phyloP scores from a whole-genome alignment of 257 asterid species.

The Solanum paucissectum region DNA sequence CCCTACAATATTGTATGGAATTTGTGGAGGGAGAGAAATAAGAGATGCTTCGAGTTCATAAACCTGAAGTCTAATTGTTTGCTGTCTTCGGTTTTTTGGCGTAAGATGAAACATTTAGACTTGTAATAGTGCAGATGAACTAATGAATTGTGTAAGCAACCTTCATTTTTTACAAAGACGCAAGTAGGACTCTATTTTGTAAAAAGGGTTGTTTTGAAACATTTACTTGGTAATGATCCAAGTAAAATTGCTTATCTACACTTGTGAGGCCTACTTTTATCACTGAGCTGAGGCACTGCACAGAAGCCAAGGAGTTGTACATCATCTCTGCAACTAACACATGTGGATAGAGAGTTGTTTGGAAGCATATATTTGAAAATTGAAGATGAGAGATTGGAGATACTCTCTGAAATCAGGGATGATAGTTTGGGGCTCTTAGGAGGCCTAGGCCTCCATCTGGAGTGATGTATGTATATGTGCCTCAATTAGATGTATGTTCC shows the following conservation, averaged over 20 bases:
- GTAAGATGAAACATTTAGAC: background rate
- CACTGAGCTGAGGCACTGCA: background rate
- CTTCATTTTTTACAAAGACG: background rate
- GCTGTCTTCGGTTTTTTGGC: background rate
- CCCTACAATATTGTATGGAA: background rate
- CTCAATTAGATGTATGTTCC: background rate
- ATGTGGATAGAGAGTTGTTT: background rate
- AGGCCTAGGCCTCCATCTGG: background rate
- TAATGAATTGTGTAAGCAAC: background rate
- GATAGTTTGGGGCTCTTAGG: background rate
- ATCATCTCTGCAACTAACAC: background rate
- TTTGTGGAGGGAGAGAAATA: background rate
- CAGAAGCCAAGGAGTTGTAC: background rate
- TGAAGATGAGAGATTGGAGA: background rate
- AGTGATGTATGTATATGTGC: background rate
- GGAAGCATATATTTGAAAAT: background rate
- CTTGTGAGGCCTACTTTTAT: background rate
- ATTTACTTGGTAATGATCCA: background rate
- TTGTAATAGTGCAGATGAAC: background rate
- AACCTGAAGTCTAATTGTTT: background rate
- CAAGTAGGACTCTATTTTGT: background rate
- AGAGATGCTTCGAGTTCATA: background rate
- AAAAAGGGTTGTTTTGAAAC: background rate
- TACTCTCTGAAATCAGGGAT: background rate
- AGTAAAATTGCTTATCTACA: background rate